phyloP scores from a whole-genome alignment of 1,139 yeast genomes.

The Kodamaea sp. region DNA sequence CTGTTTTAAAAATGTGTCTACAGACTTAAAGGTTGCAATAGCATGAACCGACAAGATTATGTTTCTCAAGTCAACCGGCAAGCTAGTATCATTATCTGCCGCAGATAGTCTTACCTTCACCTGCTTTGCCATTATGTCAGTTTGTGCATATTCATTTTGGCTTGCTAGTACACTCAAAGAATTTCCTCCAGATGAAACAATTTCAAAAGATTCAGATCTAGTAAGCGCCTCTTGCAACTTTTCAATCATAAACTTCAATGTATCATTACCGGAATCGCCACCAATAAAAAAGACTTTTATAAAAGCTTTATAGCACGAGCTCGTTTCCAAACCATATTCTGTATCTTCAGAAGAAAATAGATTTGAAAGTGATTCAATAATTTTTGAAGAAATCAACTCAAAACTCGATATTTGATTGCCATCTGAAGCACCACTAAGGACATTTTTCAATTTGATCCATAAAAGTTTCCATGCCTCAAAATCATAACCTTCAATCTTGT shows the following conservation, averaged over 20 bases:
- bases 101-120: slow-evolving; percentile 52
- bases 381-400: slow-evolving; percentile 70
- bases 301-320: slow-evolving; percentile 44
- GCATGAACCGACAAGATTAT: slow-evolving; percentile 77
- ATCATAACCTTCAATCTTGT: slow-evolving; percentile 12
- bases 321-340: slow-evolving; percentile 21
- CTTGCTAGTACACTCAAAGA: slow-evolving; percentile 10
- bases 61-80: slow-evolving; percentile 33
- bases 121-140: slow-evolving; percentile 71
- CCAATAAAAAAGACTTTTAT: slow-evolving; percentile 40
- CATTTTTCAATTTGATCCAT: slow-evolving; percentile 45
- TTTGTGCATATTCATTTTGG: slow-evolving; percentile 24
- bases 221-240: slow-evolving; percentile 74
- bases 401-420: slow-evolving; percentile 55
- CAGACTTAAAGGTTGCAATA: slow-evolving; percentile 75
- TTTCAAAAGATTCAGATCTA: slow-evolving; percentile 72
- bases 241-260: slow-evolving; percentile 43
- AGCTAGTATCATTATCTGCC: slow-evolving; percentile 24
- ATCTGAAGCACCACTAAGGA: slow-evolving; percentile 19
- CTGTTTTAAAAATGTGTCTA: slow-evolving; percentile 58
- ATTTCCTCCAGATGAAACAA: slow-evolving; percentile 51
- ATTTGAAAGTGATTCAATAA: slow-evolving; percentile 46
- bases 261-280: slow-evolving; percentile 24
- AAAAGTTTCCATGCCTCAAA: slow-evolving; percentile 40
- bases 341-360: slow-evolving; percentile 32